phyloP scores from a whole-genome alignment of 441 rosid genomes.

The Erysimum cheiri region DNA sequence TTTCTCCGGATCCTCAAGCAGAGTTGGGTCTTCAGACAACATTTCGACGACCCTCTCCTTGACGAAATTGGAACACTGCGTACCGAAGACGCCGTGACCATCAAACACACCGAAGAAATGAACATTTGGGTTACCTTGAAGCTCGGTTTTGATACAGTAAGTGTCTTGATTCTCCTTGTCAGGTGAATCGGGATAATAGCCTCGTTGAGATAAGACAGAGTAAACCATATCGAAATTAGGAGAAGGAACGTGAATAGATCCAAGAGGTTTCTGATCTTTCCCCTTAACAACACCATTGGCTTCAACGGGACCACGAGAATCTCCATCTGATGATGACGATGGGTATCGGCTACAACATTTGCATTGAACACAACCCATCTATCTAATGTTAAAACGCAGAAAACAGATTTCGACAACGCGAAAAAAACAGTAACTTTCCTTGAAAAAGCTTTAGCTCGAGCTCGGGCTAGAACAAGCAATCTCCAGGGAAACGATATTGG shows the following conservation, averaged over 20 bases:
- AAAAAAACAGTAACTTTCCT: constrained; percentile 26
- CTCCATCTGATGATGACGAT: constrained; percentile 61
- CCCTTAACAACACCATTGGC: constrained; percentile 30
- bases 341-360: constrained; percentile 75
- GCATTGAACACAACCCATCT: constrained; percentile 90
- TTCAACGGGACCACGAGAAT: constrained; percentile 49
- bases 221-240: constrained; percentile 72
- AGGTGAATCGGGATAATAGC: constrained; percentile 82
- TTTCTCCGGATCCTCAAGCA: constrained; percentile 76
- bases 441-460: background rate
- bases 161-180: constrained; percentile 91
- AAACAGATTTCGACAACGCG: constrained; percentile 33
- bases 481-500: constrained; percentile 28
- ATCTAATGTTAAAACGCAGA: background rate
- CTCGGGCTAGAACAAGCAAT: constrained; percentile 20
- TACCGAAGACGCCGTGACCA: constrained; percentile 85
- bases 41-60: constrained; percentile 76
- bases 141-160: constrained; percentile 70
- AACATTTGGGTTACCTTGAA: constrained; percentile 86
- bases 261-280: constrained; percentile 68
- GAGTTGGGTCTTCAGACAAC: constrained; percentile 59
- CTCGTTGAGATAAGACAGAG: constrained; percentile 78
- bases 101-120: constrained; percentile 98
- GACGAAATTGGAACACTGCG: constrained; percentile 82
- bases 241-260: constrained; percentile 68